Evolutionary conservation across 768 basidiomycete genomes (phyloP), one percentile per base, ranked within the genome.

Genomic region (Auriscalpium orientale): DNA sequence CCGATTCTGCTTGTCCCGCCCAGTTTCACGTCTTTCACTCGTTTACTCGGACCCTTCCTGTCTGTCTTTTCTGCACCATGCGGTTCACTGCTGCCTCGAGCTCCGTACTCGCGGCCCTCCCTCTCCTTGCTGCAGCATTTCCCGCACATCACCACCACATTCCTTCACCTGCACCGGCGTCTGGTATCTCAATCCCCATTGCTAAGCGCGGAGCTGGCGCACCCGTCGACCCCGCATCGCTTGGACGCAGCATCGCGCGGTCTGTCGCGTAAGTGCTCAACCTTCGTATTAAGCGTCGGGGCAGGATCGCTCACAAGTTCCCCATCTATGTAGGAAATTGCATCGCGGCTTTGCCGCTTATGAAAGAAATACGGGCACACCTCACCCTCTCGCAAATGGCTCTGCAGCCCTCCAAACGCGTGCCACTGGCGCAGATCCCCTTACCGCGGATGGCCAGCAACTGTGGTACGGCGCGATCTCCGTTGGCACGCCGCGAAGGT

Each of bases 401-500:
- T 20, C 22, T 15, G 16, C 7, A 11, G 12, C 8, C 15, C 4
- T 33, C 40, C 38, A 12, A 47, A 52, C 53, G 70, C 65, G 63
- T 68, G 74, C 38, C 65, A 56, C 20, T 65, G 2, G 70, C 70
- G 15, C 56, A 28, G 67, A 66, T 33, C 44, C 67, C 10, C 68
- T 81, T 44, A 68, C 68, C 11, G 71, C 73, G 49, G 71, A 74
- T 46, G 62, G 66, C 52, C 68, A 67, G 15, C 61, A 66, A 45
- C 66, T 79, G 56, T 81, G 80, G 80, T 69, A 43, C 20, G 79
- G 78, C 33, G 52, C 66, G 8, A 73, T 80, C 46, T 64, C 64
- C 28, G 73, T 81, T 15, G 81, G 81, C 8, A 79, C 74, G 11
- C 81, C 81, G 16, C 66, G 75, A 4, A 63, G 66, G 58, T 60